These are phyloP conservation scores for Chenopodium album DNA, from an alignment of 148 eudicot genomes.

Conservation along the genomic window DNA sequence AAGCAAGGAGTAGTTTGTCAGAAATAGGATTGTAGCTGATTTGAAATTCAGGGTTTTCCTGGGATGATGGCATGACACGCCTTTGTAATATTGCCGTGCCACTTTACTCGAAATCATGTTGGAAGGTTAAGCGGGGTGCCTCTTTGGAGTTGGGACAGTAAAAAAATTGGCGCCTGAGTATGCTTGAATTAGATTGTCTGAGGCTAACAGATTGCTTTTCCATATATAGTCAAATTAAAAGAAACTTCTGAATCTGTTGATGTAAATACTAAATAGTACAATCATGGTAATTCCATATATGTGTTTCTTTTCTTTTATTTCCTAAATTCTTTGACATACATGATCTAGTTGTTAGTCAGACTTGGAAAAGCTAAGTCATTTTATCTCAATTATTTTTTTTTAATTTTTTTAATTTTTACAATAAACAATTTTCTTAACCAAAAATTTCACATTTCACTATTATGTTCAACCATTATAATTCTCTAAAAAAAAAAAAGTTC, in stretches of 20 bases:
- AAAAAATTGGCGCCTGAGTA: neutral
- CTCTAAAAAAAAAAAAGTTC: too few relatives aligned
- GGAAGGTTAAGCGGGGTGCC: neutral
- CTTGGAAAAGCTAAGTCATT: neutral
- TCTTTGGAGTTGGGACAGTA: neutral
- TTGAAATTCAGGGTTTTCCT: neutral
- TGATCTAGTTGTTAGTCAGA: neutral
- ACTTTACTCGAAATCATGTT: neutral
- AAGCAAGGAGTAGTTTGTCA: constrained; percentile 30
- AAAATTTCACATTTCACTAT: too few relatives aligned
- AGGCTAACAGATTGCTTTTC: neutral
- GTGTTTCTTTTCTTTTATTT: neutral
- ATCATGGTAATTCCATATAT: too few relatives aligned
- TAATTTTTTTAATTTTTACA: too few relatives aligned
- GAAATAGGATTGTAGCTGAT: constrained; percentile 23
- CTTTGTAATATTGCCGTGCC: neutral
- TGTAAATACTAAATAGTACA: constrained; percentile 13
- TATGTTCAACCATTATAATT: too few relatives aligned
- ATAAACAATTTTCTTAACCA: too few relatives aligned
- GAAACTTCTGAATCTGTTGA: neutral
- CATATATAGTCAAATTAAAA: neutral
- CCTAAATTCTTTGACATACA: neutral
- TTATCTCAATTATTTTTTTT: too few relatives aligned
- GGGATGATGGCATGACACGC: too few relatives aligned
- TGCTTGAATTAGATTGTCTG: neutral